Evolutionary conservation across 2,329 filamentous ascomycete genomes (phyloP).

Genomic region (Rutstroemia sp.): DNA sequence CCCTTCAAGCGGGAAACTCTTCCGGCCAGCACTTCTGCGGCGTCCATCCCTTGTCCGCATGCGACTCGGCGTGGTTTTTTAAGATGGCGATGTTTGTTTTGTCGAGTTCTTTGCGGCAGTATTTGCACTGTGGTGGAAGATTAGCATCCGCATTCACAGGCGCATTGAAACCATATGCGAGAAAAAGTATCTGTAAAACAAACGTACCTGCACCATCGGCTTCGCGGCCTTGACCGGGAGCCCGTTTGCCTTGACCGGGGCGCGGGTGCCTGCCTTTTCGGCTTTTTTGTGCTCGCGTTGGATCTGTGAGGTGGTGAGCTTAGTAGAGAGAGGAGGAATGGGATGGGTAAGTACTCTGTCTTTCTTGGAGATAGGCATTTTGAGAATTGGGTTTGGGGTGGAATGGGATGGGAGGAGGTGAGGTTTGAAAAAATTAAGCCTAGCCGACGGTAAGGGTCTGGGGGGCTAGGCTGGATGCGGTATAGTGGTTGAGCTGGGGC

Average conservation of each 20-base stretch:
- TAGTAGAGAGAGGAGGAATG: too few relatives aligned
- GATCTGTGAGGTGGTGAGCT: slow-evolving; percentile 29
- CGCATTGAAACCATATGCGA: too few relatives aligned
- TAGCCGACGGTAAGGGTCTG: too few relatives aligned
- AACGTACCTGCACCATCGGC: slow-evolving; percentile 39
- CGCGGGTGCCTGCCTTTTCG: slow-evolving; percentile 45
- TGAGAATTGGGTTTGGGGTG: too few relatives aligned
- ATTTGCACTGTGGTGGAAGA: slow-evolving; percentile 35
- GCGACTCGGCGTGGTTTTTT: slow-evolving; percentile 44
- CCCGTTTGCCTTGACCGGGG: slow-evolving; percentile 46
- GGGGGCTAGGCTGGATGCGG: too few relatives aligned
- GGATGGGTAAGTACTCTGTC: not conserved
- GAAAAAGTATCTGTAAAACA: not conserved
- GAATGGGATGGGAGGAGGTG: too few relatives aligned
- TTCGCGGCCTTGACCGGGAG: slow-evolving; percentile 47
- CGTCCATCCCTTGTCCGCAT: slow-evolving; percentile 41
- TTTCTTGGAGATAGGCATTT: not conserved
- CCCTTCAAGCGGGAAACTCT: slow-evolving; percentile 31
- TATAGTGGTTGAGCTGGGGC: too few relatives aligned
- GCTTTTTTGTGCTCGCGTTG: slow-evolving; percentile 48
- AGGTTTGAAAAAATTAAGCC: too few relatives aligned
- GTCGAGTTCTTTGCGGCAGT: slow-evolving; percentile 44
- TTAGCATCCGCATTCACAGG: not conserved
- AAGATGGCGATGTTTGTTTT: slow-evolving; percentile 44
- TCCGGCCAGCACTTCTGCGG: slow-evolving; percentile 54